Conservation (phyloP, 345 rosid species). For the Rhodamnia argentea region DNA sequence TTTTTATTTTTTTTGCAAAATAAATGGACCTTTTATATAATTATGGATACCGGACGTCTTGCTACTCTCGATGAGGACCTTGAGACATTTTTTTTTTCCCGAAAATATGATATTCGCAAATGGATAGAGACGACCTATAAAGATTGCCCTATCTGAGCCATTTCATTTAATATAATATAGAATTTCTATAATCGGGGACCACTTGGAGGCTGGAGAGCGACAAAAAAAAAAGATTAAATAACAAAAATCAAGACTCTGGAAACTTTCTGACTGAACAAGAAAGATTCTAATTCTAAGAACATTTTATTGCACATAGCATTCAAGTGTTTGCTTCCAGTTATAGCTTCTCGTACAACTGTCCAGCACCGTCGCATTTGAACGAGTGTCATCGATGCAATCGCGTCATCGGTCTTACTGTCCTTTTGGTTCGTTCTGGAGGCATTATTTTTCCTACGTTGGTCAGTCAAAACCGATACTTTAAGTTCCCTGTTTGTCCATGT, state of each 20-base stretch:
- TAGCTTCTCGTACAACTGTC: not conserved
- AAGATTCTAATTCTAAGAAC: not conserved
- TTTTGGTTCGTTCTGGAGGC: not conserved
- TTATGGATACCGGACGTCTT: too few relatives aligned
- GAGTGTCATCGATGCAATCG: not conserved
- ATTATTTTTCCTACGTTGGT: not conserved
- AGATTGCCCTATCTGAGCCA: not conserved
- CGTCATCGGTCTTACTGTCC: not conserved
- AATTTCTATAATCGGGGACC: not conserved
- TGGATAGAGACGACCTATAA: not conserved
- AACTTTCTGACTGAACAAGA: not conserved
- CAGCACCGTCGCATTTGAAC: not conserved
- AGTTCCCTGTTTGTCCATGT: not conserved
- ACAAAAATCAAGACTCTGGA: not conserved
- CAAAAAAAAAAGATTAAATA: not conserved
- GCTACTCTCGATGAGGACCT: too few relatives aligned
- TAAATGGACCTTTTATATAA: too few relatives aligned
- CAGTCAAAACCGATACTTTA: not conserved
- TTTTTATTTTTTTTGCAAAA: not conserved
- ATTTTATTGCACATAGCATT: not conserved
- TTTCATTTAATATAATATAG: not conserved
- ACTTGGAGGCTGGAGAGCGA: not conserved
- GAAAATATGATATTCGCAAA: not conserved
- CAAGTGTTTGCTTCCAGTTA: not conserved
- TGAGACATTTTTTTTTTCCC: too few relatives aligned